Conservation (phyloP, 352 stramenopile species). For the Globisporangium nagaii region DNA sequence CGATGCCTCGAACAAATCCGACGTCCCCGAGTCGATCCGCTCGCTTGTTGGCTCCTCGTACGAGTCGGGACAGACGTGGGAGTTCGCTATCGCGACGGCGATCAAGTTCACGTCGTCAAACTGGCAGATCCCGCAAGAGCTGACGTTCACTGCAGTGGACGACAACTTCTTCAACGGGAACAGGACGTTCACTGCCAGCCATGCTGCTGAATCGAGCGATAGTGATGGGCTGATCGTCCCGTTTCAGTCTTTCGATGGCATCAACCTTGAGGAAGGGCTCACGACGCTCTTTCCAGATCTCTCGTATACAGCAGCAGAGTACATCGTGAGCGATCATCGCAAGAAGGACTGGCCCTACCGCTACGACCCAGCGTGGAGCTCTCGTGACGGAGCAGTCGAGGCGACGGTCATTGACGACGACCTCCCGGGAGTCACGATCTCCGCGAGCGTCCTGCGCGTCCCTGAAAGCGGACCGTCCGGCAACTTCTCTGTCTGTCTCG, state of each 20-base stretch:
- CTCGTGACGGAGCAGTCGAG: constrained; percentile 25
- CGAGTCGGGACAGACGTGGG: constrained; percentile 24
- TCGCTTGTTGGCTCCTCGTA: constrained; percentile 33
- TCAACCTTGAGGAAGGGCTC: constrained; percentile 17
- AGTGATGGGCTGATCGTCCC: constrained; percentile 15
- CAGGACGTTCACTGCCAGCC: constrained; percentile 32
- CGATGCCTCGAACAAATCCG: constrained; percentile 29
- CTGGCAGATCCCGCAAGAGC: constrained; percentile 42
- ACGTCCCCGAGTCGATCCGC: constrained; percentile 8
- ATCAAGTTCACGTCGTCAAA: constrained; percentile 52
- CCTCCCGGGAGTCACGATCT: constrained; percentile 53
- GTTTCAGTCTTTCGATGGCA: constrained; percentile 20
- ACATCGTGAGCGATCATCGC: constrained; percentile 29
- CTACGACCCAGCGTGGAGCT: constrained; percentile 27
- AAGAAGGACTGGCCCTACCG: constrained; percentile 30
- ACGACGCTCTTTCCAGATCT: constrained; percentile 16
- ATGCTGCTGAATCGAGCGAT: constrained; percentile 26
- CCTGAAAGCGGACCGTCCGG: constrained; percentile 31
- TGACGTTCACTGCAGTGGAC: constrained; percentile 54
- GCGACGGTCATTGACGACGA: constrained; percentile 55
- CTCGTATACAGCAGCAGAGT: constrained; percentile 35
- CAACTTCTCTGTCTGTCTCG: constrained; percentile 53
- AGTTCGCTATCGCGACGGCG: constrained; percentile 30
- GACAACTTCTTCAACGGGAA: constrained; percentile 59
- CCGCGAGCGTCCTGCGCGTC: constrained; percentile 25